Conservation (phyloP, 305 asterid species). For the Withania somnifera region DNA sequence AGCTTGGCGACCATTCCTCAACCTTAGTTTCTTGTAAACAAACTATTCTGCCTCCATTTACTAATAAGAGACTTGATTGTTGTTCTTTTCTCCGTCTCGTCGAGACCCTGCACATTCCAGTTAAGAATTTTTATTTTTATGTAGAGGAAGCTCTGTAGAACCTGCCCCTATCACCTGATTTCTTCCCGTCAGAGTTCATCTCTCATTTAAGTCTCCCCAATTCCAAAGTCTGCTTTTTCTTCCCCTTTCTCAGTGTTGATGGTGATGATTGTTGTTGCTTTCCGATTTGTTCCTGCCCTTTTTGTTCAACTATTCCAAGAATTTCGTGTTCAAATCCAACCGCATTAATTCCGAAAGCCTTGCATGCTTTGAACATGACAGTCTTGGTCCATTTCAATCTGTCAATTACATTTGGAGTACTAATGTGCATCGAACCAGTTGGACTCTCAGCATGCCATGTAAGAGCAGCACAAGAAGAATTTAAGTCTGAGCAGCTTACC, state of each 20-base stretch:
- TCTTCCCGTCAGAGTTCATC: not conserved
- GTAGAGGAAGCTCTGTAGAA: not conserved
- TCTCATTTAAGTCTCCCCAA: not conserved
- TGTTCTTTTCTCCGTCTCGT: not conserved
- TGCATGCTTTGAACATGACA: too few species aligned
- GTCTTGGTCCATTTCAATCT: too few species aligned
- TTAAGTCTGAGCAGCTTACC: not conserved
- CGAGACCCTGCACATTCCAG: not conserved
- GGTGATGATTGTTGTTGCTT: not conserved
- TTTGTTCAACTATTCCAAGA: not conserved
- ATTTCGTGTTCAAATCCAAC: not conserved
- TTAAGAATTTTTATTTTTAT: too few species aligned
- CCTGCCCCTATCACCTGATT: not conserved
- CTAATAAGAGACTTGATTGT: not conserved
- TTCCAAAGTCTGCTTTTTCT: not conserved
- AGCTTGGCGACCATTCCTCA: not conserved
- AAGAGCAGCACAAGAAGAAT: too few species aligned
- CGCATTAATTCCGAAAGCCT: not conserved
- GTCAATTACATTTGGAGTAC: too few species aligned
- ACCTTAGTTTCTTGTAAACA: not conserved
- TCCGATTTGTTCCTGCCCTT: not conserved
- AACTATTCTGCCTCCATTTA: not conserved
- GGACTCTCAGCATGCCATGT: not conserved
- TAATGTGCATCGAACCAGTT: not conserved
- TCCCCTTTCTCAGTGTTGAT: not conserved